Conservation (phyloP, 352 stramenopile genomes). For the Pythium dissotocum region DNA sequence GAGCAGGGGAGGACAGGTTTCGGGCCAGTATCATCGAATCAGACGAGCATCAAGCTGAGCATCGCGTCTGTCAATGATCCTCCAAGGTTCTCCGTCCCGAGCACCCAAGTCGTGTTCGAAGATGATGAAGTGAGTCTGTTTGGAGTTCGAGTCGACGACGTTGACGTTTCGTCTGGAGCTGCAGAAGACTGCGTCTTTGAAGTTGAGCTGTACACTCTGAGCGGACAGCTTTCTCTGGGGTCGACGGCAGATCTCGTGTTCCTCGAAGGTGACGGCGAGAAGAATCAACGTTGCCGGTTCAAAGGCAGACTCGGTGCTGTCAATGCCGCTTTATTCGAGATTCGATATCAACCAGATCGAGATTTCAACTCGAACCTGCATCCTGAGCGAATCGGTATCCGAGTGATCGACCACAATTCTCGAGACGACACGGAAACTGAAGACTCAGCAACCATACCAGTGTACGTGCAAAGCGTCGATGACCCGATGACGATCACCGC, state of each 20-base stretch:
- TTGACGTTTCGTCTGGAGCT: slow-evolving; percentile 37
- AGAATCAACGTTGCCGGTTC: slow-evolving; percentile 62
- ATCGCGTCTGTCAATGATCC: slow-evolving; percentile 67
- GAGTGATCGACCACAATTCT: slow-evolving; percentile 57
- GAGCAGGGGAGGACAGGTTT: slow-evolving; percentile 73
- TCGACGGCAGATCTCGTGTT: slow-evolving; percentile 32
- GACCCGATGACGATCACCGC: slow-evolving; percentile 43
- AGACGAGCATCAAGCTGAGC: slow-evolving; percentile 36
- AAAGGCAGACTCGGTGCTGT: slow-evolving; percentile 50
- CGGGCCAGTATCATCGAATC: slow-evolving; percentile 35
- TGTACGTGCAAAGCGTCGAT: slow-evolving; percentile 47
- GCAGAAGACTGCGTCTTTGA: slow-evolving; percentile 50
- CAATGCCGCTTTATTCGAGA: slow-evolving; percentile 72
- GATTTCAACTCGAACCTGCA: slow-evolving; percentile 79
- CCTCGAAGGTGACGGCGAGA: slow-evolving; percentile 49
- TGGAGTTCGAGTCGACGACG: slow-evolving; percentile 60
- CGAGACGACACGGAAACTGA: slow-evolving; percentile 51
- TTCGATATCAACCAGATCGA: slow-evolving; percentile 66
- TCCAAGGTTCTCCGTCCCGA: slow-evolving; percentile 53
- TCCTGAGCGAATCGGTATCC: slow-evolving; percentile 53
- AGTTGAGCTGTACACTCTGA: slow-evolving; percentile 56
- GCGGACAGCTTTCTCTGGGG: slow-evolving; percentile 48
- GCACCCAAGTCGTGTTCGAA: slow-evolving; percentile 51
- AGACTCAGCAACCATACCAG: slow-evolving; percentile 38
- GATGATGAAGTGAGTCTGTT: slow-evolving; percentile 68